Percentiles rank a stretch among this genome's conserved stretches.
phyloP scores from a whole-genome alignment of 2,329 filamentous ascomycete genomes.

The Aureobasidium sp. region DNA sequence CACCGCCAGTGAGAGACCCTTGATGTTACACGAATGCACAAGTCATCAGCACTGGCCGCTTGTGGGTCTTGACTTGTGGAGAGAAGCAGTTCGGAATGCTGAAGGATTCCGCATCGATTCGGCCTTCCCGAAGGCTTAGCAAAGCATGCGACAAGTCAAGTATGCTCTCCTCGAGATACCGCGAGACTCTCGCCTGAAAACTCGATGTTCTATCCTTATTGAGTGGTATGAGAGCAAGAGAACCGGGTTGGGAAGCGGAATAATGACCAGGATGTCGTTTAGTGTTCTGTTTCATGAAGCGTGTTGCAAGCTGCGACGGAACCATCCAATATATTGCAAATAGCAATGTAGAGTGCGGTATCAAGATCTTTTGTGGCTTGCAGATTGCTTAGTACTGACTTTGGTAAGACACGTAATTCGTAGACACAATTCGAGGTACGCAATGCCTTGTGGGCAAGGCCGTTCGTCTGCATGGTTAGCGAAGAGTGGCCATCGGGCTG shows the following conservation, averaged over 20 bases:
- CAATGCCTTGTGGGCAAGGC: background rate
- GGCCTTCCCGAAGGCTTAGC: background rate
- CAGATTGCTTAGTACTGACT: constrained; percentile 1
- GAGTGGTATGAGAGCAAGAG: background rate
- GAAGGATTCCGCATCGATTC: background rate
- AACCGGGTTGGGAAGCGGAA: constrained; percentile 2
- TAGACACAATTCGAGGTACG: background rate
- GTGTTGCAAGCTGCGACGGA: constrained; percentile 7
- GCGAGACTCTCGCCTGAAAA: background rate
- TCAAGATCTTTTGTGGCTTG: constrained; percentile 1
- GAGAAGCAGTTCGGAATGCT: background rate
- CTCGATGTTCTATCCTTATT: background rate
- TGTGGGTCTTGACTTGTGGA: background rate
- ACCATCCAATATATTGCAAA: constrained; percentile 5
- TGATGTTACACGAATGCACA: background rate
- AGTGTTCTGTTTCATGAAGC: constrained; percentile 8
- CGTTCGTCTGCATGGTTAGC: background rate
- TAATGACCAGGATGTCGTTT: background rate
- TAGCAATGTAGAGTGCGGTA: background rate
- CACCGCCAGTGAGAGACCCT: background rate
- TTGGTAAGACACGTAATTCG: background rate
- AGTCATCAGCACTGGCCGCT: constrained; percentile 1
- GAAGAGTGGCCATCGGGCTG: background rate
- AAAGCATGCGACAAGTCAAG: background rate
- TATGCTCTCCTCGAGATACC: background rate